Conservation (phyloP, 768 basidiomycete species). For the Coprinopsis cinerea region DNA sequence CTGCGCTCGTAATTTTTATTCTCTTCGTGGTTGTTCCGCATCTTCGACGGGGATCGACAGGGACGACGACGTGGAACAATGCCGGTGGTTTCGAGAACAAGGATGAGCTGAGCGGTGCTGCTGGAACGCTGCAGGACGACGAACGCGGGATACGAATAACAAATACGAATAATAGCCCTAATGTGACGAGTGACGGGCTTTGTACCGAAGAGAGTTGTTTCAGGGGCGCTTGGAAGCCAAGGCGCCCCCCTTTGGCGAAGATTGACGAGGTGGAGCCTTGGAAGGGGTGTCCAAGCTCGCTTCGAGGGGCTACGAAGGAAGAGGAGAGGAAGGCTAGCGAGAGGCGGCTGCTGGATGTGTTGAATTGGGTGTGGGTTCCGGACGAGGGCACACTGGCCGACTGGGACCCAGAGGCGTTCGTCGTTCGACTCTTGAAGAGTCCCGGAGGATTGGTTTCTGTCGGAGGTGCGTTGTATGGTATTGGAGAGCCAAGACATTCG, state of each 20-base stretch:
- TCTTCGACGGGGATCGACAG: too few species aligned
- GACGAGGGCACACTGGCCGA: conserved; percentile 17
- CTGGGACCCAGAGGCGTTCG: conserved; percentile 26
- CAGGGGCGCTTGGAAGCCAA: conserved; percentile 21
- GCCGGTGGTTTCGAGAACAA: too few species aligned
- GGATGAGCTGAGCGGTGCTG: too few species aligned
- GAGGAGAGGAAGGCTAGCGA: conserved; percentile 18
- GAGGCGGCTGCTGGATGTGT: conserved; percentile 22
- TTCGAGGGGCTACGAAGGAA: conserved; percentile 10
- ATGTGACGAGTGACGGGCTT: neutral
- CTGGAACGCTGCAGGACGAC: neutral
- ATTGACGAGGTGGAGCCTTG: conserved; percentile 21
- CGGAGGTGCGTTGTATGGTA: conserved; percentile 18
- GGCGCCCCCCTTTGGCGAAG: conserved; percentile 17
- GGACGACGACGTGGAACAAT: too few species aligned
- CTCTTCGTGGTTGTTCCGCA: too few species aligned
- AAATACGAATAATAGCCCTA: neutral
- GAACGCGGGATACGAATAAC: too few species aligned
- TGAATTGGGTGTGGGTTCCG: conserved; percentile 27
- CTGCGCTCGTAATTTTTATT: too few species aligned
- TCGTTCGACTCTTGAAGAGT: conserved; percentile 22
- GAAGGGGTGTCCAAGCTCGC: conserved; percentile 22
- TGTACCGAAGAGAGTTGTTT: conserved; percentile 17
- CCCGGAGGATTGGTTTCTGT: conserved; percentile 25
- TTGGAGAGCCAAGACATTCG: neutral